A percentile compares a stretch with the other conserved stretches of the same genome.
phyloP scores from a whole-genome alignment of 2,329 filamentous ascomycete species.

The Phialophora verrucosa region DNA sequence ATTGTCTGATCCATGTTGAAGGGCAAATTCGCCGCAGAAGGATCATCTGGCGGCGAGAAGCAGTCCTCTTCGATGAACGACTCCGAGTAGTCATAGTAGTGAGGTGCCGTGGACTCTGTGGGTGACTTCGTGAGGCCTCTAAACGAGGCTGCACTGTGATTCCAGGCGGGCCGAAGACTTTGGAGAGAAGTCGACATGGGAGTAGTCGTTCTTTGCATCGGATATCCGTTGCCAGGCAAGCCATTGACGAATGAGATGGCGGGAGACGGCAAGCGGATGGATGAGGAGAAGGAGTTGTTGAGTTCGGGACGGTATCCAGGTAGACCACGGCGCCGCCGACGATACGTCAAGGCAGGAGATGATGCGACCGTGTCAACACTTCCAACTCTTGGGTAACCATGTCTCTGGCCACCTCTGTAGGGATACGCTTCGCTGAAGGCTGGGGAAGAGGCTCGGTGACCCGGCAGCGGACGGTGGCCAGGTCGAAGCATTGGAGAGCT shows the following conservation, averaged over 20 bases:
- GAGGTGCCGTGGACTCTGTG: slow-evolving; percentile 36
- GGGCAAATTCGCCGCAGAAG: slow-evolving; percentile 15
- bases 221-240: slow-evolving; percentile 3
- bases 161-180: slow-evolving; percentile 26
- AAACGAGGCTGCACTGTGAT: slow-evolving; percentile 27
- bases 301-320: slow-evolving; percentile 34
- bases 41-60: slow-evolving; percentile 22
- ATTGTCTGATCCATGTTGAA: slow-evolving; percentile 34
- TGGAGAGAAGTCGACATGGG: slow-evolving; percentile 35
- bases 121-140: slow-evolving; percentile 33
- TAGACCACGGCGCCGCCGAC: slow-evolving; percentile 11
- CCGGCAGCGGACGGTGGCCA: slow-evolving; percentile 19
- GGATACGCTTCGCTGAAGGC: slow-evolving; percentile 33
- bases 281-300: slow-evolving; percentile 34
- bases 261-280: slow-evolving; percentile 35
- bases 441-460: slow-evolving; percentile 30
- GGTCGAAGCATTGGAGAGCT: slow-evolving; percentile 30
- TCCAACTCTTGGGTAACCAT: slow-evolving; percentile 26
- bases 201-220: slow-evolving; percentile 27
- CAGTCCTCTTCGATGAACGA: slow-evolving; percentile 37
- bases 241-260: slow-evolving; percentile 24
- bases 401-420: slow-evolving; percentile 21
- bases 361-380: slow-evolving; percentile 36
- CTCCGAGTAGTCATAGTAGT: slow-evolving; percentile 41
- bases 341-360: slow-evolving; percentile 33